Conservation (phyloP, 495 filamentous ascomycete genomes). For the Haplographium delicatum region DNA sequence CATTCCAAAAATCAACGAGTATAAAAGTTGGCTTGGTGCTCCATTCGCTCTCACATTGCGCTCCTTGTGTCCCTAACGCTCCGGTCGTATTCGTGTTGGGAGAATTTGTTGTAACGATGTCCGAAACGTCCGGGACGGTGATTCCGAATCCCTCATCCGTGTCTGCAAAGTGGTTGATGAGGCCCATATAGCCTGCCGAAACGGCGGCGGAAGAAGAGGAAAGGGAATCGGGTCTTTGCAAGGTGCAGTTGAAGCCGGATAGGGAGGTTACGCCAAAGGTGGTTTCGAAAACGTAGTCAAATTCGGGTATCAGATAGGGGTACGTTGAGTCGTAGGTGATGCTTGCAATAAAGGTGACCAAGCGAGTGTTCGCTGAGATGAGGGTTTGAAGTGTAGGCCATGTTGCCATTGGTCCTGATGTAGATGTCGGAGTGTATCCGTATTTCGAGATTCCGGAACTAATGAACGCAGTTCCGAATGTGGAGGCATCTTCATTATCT, state of each 20-base stretch:
- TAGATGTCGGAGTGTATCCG: constrained; percentile 44
- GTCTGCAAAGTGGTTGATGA: constrained; percentile 73
- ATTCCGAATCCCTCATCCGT: constrained; percentile 50
- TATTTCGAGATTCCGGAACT: constrained; percentile 51
- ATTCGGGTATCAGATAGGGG: constrained; percentile 65
- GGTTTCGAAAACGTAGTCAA: constrained; percentile 68
- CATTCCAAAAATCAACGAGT: constrained; percentile 63
- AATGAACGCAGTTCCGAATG: constrained; percentile 50
- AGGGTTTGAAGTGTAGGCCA: constrained; percentile 64
- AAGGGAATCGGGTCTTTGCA: constrained; percentile 50
- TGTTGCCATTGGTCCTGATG: constrained; percentile 26
- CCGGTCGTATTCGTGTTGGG: constrained; percentile 37
- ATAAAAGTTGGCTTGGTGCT: constrained; percentile 51
- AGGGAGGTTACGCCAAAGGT: constrained; percentile 54
- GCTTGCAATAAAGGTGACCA: constrained; percentile 59
- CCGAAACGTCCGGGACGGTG: constrained; percentile 48
- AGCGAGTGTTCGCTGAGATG: constrained; percentile 52
- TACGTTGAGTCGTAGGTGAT: constrained; percentile 42
- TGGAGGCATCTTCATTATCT: constrained; percentile 42
- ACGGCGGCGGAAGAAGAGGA: constrained; percentile 39
- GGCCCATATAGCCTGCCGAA: constrained; percentile 39
- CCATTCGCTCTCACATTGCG: constrained; percentile 49
- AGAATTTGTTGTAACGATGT: constrained; percentile 51
- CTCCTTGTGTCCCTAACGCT: constrained; percentile 53
- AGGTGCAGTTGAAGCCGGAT: constrained; percentile 50